Base-by-base conservation (phyloP, 768 basidiomycete species). In the Hygrocybe punicea region DNA sequence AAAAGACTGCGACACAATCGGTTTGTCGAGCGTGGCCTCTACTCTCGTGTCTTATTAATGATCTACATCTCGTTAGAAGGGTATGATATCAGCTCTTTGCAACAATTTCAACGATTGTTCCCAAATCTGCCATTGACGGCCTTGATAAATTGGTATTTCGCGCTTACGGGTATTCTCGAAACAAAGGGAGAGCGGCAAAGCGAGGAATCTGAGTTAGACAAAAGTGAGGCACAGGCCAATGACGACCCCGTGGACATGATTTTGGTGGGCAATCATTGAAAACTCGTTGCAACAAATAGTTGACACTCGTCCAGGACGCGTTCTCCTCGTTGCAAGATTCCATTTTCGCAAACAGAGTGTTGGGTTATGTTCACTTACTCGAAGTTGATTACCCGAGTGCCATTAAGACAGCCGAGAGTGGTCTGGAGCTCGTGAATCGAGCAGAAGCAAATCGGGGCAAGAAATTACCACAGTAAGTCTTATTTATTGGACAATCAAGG, bases 371-470 rank as follows among this genome's bases (percentile, higher is more conserved):
- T 36, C 89, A 93, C 65, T 70, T 84, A 5, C 68, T 73, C 25
- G 87, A 91, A 59, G 67, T 76, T 13, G 94, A 98, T 69, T 90
- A 89, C 69, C 76, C 84, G 46, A 87, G 84, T 60, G 82, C 86
- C 0, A 82, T 90, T 53, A 83, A 82, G 47, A 78, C 81, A 1
- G 83, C 90, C 1, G 91, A 94, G 63, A 81, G 78, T 39, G 90
- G 89, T 0, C 69, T 94, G 37, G 75, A 78, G 24, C 71, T 86
- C 4, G 65, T 91, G 7, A 72, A 72, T 9, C 75, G 71, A 25
- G 65, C 81, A 8, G 86, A 92, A 65, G 63, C 67, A 39, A 79
- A 87, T 42, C 78, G 77, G 13, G 90, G 86, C 0, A 81, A 79
- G 46, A 71, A 71, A 16, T 75, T 84, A 36, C 72, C 65, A 17